These are phyloP conservation scores for Tricholomella constricta DNA, from an alignment of 768 basidiomycete genomes.

Conservation along the genomic window DNA sequence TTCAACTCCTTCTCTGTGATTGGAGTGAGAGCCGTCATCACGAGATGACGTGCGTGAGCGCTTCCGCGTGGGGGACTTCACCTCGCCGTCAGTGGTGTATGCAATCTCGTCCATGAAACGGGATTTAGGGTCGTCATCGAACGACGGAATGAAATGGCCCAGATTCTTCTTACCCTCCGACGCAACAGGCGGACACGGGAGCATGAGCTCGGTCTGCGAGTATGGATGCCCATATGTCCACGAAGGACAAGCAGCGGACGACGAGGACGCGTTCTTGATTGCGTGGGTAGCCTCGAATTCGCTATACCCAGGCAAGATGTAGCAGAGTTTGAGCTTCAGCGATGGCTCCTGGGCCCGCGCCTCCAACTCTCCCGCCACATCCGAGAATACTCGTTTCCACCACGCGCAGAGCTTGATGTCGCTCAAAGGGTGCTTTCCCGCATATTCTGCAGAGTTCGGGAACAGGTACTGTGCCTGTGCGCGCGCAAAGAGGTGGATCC, in stretches of 20 bases:
- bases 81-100: slow-evolving; percentile 60
- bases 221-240: slow-evolving; percentile 90
- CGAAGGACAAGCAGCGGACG: slow-evolving; percentile 7
- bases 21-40: slow-evolving; percentile 23
- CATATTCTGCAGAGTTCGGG: slow-evolving; percentile 75
- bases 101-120: slow-evolving; percentile 93
- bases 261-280: slow-evolving; percentile 40
- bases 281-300: slow-evolving; percentile 67
- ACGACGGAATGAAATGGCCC: slow-evolving; percentile 80
- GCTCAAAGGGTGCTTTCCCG: slow-evolving; percentile 70
- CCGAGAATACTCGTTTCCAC: slow-evolving; percentile 83
- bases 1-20: slow-evolving; percentile 19
- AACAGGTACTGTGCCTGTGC: slow-evolving; percentile 93
- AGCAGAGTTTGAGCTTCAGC: slow-evolving; percentile 46
- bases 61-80: slow-evolving; percentile 65
- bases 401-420: slow-evolving; percentile 85
- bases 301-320: slow-evolving; percentile 70
- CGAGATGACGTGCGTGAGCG: slow-evolving; percentile 43
- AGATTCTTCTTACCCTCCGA: slow-evolving; percentile 44
- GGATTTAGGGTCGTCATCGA: slow-evolving; percentile 97
- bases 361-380: slow-evolving; percentile 48
- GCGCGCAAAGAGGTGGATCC: slow-evolving; percentile 89
- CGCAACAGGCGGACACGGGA: slow-evolving; percentile 41
- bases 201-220: slow-evolving; percentile 47
- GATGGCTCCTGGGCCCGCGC: slow-evolving; percentile 24